Evolutionary conservation across 257 asterid genomes (phyloP), one percentile per base, ranked within the genome.

Genomic region (Buddleja alternifolia): DNA sequence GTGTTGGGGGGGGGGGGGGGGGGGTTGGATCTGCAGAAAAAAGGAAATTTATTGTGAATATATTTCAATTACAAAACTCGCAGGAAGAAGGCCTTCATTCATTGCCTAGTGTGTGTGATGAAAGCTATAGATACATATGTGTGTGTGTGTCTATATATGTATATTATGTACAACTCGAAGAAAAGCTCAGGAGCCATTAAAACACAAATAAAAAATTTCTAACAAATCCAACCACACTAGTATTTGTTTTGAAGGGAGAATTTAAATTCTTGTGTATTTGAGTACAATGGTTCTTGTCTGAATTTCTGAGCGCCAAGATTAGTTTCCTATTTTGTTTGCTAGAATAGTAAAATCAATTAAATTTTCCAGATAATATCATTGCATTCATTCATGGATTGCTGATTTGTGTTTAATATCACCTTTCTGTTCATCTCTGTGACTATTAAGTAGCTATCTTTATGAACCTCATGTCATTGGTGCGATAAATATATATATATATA

Each of bases 171-270:
- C 56, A 52, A 11, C 14, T 36, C 36, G 32, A 56, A 67, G 72
- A 66, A 81, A 74, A 62, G 78, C 72, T 71, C 78, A 70, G 77
- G 63, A 39, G 82, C 86, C 79, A 79, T 81, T 79, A 84, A 85
- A 83, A 82, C 81, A 67, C 24, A 70, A 68, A 76, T 64, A n/a
- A n/a, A n/a, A 79, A 83, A 81, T 80, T 74, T 54, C 80, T 75
- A 83, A 81, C 83, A 76, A 83, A 81, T 88, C 84, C 89, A 83
- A 83, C 92, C 65, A 83, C 83, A 77, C 80, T 57, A 78, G 50
- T 75, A 73, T 81, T 81, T 83, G 75, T 75, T 61, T 74, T 59
- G 45, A 60, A 63, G 65, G 63, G 73, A 63, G 48, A 25, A 63
- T 59, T 77, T 52, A 79, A 75, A 67, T 71, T 61, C 23, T 63